A percentile compares a stretch with the other conserved stretches of the same genome.
Evolutionary conservation across 2,329 filamentous ascomycete species (phyloP).

Genomic region (Lasiodiplodia sp.): DNA sequence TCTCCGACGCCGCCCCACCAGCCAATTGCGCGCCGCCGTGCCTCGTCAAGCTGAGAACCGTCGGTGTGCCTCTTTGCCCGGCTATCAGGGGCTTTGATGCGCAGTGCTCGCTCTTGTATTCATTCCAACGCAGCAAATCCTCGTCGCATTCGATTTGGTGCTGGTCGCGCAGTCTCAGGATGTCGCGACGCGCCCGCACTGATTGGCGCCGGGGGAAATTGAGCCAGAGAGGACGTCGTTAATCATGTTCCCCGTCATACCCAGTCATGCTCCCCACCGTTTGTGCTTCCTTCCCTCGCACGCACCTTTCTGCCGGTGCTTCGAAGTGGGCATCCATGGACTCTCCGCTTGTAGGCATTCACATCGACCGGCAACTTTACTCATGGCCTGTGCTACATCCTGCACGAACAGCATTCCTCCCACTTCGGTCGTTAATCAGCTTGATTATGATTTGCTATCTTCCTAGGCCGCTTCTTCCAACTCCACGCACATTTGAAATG

Average conservation of each 20-base stretch:
- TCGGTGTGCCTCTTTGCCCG: conserved; percentile 22
- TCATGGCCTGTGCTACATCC: neutral
- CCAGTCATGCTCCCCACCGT: conserved; percentile 7
- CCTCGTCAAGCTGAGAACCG: conserved; percentile 17
- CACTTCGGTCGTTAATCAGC: conserved; percentile 11
- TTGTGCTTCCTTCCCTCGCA: neutral
- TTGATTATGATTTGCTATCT: conserved; percentile 26
- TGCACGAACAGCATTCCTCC: neutral
- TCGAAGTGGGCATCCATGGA: neutral
- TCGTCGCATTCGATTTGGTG: neutral
- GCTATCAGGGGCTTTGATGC: conserved; percentile 13
- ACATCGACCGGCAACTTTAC: neutral
- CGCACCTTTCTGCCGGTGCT: neutral
- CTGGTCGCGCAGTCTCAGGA: conserved; percentile 17
- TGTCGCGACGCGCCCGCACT: conserved; percentile 11
- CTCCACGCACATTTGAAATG: conserved; percentile 18
- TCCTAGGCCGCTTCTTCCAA: conserved; percentile 6
- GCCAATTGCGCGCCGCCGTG: conserved; percentile 19
- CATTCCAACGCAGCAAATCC: neutral
- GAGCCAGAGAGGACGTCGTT: conserved; percentile 9
- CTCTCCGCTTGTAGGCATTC: neutral
- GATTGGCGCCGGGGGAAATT: conserved; percentile 21
- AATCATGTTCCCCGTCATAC: conserved; percentile 13
- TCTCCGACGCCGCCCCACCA: conserved; percentile 25
- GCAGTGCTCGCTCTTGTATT: conserved; percentile 20